Evolutionary conservation across 768 basidiomycete species (phyloP), one percentile per base, ranked within the genome.

Genomic region (Kwoniella heveanensis): DNA sequence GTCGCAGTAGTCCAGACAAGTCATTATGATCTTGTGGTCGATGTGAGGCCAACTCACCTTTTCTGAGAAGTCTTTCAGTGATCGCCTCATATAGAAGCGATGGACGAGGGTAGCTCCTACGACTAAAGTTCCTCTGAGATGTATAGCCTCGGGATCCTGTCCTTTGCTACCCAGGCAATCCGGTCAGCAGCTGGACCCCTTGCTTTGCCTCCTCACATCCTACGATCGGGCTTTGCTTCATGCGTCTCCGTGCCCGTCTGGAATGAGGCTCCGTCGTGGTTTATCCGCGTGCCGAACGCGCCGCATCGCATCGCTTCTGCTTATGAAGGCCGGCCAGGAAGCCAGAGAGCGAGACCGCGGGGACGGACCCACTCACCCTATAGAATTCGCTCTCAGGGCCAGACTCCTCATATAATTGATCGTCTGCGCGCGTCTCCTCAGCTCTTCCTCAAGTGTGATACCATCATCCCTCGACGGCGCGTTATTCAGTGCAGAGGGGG

Each of bases 31-130:
- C 48, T 8, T n/a, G n/a, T n/a, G n/a, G 48, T 10, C 4, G 9
- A 47, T 19, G 22, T 37, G 25, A 9, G 6, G 29, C 26, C 2
- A 9, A 58, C 68, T 53, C 55, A 70, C 76, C 22, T 55, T 44
- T 24, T 62, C 54, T 44, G 67, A 44, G 44, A 69, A 76, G 25
- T 76, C 66, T 25, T 63, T 60, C 25, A 79, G 44, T 2, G 71
- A 69, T 30, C 70, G 56, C 1, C 79, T 65, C 79, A 80, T 80
- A 65, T 77, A 80, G 64, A 79, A 80, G 6, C 79, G 72, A 63
- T 80, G 75, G 10, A 79, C 22, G 1, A 79, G 44, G 0, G 69
- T 76, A 6, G 74, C 62, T 10, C 74, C 79, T 0, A 69, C 59
- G 6, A 67, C 64, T 26, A 78, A 39, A 1, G 72, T 66, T 21